Conservation (phyloP, 208 protist genomes). For the Vickermania ingenoplastis region DNA sequence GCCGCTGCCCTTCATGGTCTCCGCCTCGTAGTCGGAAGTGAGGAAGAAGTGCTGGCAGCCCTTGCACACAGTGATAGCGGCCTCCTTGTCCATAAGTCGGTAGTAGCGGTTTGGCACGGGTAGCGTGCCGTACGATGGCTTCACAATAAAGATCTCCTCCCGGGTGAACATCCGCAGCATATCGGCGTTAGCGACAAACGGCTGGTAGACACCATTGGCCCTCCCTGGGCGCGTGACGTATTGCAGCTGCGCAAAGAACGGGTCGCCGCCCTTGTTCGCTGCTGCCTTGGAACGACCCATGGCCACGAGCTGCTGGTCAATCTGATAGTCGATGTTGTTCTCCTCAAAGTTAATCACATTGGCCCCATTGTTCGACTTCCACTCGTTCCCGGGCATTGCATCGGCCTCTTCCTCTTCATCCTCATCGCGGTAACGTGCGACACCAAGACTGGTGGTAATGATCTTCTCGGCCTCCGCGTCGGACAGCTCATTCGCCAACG, state of each 20-base stretch:
- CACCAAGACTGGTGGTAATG: constrained; percentile 52
- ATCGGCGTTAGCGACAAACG: constrained; percentile 69
- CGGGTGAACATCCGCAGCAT: constrained; percentile 71
- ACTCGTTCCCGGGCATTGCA: constrained; percentile 20
- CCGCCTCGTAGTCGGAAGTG: constrained; percentile 83
- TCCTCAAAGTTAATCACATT: constrained; percentile 86
- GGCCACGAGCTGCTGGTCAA: constrained; percentile 70
- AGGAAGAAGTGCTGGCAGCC: constrained; percentile 94
- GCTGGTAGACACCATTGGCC: constrained; percentile 63
- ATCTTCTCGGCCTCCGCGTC: constrained; percentile 86
- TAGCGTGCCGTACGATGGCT: constrained; percentile 45
- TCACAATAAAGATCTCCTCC: constrained; percentile 86
- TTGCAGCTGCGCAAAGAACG: constrained; percentile 84
- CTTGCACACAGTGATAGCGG: constrained; percentile 71
- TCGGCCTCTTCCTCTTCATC: constrained; percentile 4
- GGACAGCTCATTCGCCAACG: constrained; percentile 67
- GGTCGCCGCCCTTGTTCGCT: constrained; percentile 67
- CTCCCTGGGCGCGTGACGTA: constrained; percentile 65
- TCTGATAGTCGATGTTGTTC: constrained; percentile 84
- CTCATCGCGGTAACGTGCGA: constrained; percentile 4
- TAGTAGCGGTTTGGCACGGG: constrained; percentile 84
- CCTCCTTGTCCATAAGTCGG: constrained; percentile 68
- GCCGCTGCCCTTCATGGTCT: constrained; percentile 76
- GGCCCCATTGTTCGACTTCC: constrained; percentile 48
- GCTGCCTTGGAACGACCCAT: constrained; percentile 57